A percentile compares a stretch with the other conserved stretches of the same genome.
Conservation (phyloP, 1,284 basidiomycete species). For the Apiotrichum laibachii region DNA sequence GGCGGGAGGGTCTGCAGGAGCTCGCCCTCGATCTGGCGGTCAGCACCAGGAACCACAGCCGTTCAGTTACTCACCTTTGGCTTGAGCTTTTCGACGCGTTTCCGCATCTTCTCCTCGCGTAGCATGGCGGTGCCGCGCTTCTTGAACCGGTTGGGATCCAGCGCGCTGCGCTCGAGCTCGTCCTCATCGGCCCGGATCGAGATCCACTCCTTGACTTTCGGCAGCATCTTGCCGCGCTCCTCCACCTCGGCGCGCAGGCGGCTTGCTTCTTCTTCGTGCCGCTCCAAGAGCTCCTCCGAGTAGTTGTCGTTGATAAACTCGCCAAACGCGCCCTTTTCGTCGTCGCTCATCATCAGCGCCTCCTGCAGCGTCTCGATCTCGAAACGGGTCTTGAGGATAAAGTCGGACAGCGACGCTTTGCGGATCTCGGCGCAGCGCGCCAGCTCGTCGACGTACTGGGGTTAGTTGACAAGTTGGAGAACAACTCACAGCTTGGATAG, state of each 20-base stretch:
- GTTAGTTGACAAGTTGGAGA: not conserved
- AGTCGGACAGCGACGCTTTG: constrained; percentile 78
- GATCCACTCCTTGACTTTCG: constrained; percentile 80
- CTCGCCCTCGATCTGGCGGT: constrained; percentile 75
- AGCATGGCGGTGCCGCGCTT: constrained; percentile 68
- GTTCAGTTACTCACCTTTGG: constrained; percentile 67
- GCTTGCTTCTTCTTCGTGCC: constrained; percentile 84
- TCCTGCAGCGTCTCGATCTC: constrained; percentile 84
- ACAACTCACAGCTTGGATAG: constrained; percentile 42
- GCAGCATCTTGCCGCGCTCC: constrained; percentile 71
- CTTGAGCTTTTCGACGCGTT: constrained; percentile 90
- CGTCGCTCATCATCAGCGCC: constrained; percentile 76
- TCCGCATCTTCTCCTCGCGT: constrained; percentile 95
- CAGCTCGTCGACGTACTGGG: constrained; percentile 78
- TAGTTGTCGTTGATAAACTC: constrained; percentile 80
- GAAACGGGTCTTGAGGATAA: constrained; percentile 75
- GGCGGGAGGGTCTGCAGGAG: constrained; percentile 71
- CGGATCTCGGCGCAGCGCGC: constrained; percentile 87
- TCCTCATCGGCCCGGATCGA: constrained; percentile 87
- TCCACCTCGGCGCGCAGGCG: constrained; percentile 75
- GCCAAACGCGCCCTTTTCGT: constrained; percentile 75
- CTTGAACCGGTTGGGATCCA: constrained; percentile 49
- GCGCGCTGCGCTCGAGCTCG: constrained; percentile 63
- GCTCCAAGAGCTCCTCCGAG: constrained; percentile 79
- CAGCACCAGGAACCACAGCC: not conserved